A percentile compares a stretch with the other conserved stretches of the same genome.
These are phyloP conservation scores for Hymenoscyphus repandus DNA, from an alignment of 2,329 filamentous ascomycete species.

Conservation along the genomic window DNA sequence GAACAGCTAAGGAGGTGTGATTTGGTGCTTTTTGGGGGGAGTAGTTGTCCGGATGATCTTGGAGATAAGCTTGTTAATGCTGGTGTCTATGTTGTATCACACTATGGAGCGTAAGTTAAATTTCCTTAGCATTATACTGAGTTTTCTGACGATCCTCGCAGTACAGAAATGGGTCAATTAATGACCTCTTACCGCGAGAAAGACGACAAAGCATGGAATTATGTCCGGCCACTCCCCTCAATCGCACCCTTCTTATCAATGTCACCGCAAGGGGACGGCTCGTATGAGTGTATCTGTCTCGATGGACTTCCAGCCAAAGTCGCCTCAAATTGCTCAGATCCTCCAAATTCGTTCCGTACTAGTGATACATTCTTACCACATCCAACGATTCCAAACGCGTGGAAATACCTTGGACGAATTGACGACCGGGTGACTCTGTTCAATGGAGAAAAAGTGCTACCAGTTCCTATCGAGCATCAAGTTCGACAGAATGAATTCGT, in stretches of 20 bases:
- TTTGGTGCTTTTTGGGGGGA: slow-evolving; percentile 53
- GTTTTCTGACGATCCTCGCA: too few species aligned
- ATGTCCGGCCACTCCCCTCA: slow-evolving; percentile 36
- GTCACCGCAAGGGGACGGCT: slow-evolving; percentile 27
- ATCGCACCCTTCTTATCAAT: slow-evolving; percentile 13
- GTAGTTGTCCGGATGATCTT: slow-evolving; percentile 52
- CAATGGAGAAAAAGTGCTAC: too few species aligned
- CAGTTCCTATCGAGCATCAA: too few species aligned
- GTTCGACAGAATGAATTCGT: too few species aligned
- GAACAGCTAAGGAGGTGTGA: slow-evolving; percentile 39
- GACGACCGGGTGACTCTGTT: slow-evolving; percentile 11
- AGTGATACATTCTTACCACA: slow-evolving; percentile 39
- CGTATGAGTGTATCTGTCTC: slow-evolving; percentile 29
- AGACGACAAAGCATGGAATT: slow-evolving; percentile 56
- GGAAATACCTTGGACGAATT: slow-evolving; percentile 40
- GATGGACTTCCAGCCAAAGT: slow-evolving; percentile 36
- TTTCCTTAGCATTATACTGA: too few species aligned
- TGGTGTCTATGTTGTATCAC: slow-evolving; percentile 50
- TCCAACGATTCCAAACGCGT: slow-evolving; percentile 35
- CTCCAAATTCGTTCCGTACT: slow-evolving; percentile 39
- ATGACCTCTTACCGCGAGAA: slow-evolving; percentile 49
- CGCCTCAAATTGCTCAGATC: slow-evolving; percentile 36
- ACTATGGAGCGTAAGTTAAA: slow-evolving; percentile 37
- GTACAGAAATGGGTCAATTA: slow-evolving; percentile 55
- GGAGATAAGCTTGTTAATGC: slow-evolving; percentile 46